Evolutionary conservation across 192 early-diverging fungal genomes (phyloP).

Genomic region (Haplosporangium gracile): DNA sequence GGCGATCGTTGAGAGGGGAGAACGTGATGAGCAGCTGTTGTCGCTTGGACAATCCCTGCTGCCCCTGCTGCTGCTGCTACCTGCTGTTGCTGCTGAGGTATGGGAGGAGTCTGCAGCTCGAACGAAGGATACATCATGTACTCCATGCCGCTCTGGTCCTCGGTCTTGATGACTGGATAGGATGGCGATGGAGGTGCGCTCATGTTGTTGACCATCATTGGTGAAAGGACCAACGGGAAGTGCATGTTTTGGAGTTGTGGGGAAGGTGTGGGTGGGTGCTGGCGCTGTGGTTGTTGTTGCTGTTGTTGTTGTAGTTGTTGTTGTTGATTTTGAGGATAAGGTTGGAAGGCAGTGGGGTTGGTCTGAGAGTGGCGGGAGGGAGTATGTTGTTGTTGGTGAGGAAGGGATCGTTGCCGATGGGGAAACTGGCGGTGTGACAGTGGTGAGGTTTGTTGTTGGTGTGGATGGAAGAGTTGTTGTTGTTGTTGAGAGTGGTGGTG

Average conservation of each 20-base stretch:
- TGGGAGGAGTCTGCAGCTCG: conserved; percentile 25
- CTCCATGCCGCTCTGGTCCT: conserved; percentile 17
- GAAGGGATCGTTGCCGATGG: neutral
- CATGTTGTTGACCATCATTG: conserved; percentile 31
- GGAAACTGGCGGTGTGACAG: neutral
- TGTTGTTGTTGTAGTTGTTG: conserved; percentile 2
- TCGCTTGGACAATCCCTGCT: neutral
- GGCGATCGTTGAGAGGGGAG: conserved; percentile 34
- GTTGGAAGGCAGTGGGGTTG: conserved; percentile 5
- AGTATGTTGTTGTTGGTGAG: conserved; percentile 15
- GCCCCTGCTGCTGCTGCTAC: conserved; percentile 6
- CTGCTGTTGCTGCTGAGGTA: conserved; percentile 14
- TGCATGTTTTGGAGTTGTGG: conserved; percentile 42
- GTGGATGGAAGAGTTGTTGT: neutral
- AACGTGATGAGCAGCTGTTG: conserved; percentile 13
- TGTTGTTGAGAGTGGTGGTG: conserved; percentile 10
- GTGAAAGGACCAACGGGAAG: conserved; percentile 27
- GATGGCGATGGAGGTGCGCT: conserved; percentile 36
- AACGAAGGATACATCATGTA: conserved; percentile 32
- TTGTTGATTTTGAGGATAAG: conserved; percentile 3
- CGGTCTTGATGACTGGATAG: conserved; percentile 31
- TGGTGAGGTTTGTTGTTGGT: conserved; percentile 5
- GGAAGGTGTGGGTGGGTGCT: conserved; percentile 2
- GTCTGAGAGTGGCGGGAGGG: conserved; percentile 1
- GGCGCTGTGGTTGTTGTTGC: neutral